A percentile compares a stretch with the other conserved stretches of the same genome.
phyloP scores from a whole-genome alignment of 352 stramenopile genomes.

The Albugo laibachii region DNA sequence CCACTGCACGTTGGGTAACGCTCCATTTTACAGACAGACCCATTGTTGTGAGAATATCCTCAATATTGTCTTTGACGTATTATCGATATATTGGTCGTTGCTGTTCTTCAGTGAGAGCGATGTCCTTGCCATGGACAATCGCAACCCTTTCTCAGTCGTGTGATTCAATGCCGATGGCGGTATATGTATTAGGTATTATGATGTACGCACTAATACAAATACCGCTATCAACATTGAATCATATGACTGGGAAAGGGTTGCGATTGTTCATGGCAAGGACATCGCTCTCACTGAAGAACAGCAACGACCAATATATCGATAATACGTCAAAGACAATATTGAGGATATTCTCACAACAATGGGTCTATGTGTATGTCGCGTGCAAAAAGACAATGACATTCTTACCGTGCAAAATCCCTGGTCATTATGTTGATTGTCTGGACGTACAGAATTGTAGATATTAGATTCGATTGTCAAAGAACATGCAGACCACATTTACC shows the following conservation, averaged over 20 bases:
- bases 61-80: conserved; percentile 21
- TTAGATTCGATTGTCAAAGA: conserved; percentile 13
- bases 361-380: conserved; percentile 15
- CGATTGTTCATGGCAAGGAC: no score
- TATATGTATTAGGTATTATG: no score
- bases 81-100: conserved; percentile 11
- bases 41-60: conserved; percentile 11
- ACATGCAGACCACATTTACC: not conserved
- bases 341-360: conserved; percentile 12
- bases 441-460: conserved; percentile 20
- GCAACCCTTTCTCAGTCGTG: no score
- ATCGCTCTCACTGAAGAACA: conserved; percentile 18
- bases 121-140: no score
- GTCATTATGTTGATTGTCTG: conserved; percentile 13
- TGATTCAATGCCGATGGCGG: no score
- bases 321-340: conserved; percentile 19
- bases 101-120: conserved; percentile 17
- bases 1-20: no score
- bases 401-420: conserved; percentile 14
- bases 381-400: conserved; percentile 14
- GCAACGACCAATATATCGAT: conserved; percentile 11
- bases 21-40: conserved; percentile 18
- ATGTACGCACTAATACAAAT: no score
- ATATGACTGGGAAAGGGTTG: no score
- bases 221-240: no score